Conservation (phyloP, 2,329 filamentous ascomycete species). For the Beauveria sp. region DNA sequence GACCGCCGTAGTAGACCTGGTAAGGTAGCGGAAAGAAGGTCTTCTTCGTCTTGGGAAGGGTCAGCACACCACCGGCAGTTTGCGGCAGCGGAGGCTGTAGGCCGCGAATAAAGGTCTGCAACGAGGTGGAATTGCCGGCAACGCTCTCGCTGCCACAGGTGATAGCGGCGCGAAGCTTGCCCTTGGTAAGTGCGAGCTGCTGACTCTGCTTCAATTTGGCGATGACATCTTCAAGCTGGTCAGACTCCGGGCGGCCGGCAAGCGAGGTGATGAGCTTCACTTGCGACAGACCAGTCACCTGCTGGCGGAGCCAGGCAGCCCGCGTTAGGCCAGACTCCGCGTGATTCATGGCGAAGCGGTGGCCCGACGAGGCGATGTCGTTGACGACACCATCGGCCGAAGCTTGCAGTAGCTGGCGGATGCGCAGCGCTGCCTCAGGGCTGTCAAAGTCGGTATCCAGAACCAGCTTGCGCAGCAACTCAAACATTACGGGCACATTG, state of each 20-base stretch:
- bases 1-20: constrained; percentile 89
- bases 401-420: constrained; percentile 78
- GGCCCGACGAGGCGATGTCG: constrained; percentile 82
- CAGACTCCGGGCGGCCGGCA: constrained; percentile 61
- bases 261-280: constrained; percentile 76
- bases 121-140: constrained; percentile 58
- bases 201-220: constrained; percentile 81
- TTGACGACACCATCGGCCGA: constrained; percentile 87
- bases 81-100: constrained; percentile 25
- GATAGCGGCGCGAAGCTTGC: constrained; percentile 67
- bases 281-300: constrained; percentile 85
- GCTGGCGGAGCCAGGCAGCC: constrained; percentile 66
- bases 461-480: constrained; percentile 71
- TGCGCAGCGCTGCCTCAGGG: constrained; percentile 69
- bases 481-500: constrained; percentile 86
- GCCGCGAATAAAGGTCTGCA: constrained; percentile 60
- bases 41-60: constrained; percentile 49
- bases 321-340: constrained; percentile 73
- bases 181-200: constrained; percentile 61
- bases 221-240: constrained; percentile 68
- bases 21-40: constrained; percentile 92
- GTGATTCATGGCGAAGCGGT: constrained; percentile 76
- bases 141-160: constrained; percentile 77
- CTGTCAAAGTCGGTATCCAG: constrained; percentile 86
- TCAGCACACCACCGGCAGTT: constrained; percentile 29